Evolutionary conservation across 2,329 filamentous ascomycete species (phyloP), one percentile per base, ranked within the genome.

Genomic region (Sclerotinia subarctica): DNA sequence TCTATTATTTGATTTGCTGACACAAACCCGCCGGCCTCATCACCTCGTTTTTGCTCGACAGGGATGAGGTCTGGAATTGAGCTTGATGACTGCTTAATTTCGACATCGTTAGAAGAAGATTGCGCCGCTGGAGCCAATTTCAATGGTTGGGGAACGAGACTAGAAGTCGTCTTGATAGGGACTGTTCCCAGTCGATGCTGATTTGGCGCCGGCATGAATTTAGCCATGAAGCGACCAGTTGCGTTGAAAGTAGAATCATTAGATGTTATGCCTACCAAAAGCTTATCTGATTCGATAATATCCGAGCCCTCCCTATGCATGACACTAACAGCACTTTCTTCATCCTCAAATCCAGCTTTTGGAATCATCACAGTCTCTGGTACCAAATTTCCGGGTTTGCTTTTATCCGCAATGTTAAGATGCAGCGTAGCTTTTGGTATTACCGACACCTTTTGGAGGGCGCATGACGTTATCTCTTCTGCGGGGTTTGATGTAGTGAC

Each of bases 21-120:
- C 24, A 54, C 44, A 42, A 65, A 70, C 35, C 65, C 59, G 44
- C 51, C 52, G 10, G 32, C 15, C 24, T 63, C 53, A 24, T 35
- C 35, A 15, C 32, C 51, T 46, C 52, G 58, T 51, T 29, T 62
- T 47, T 59, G 26, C 35, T 35, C 35, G 38, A 24, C n/a, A 44
- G 49, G 26, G 15, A 47, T n/a, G 21, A 49, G 32, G 4, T 6
- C 29, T 47, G 59, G 24, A 53, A 56, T 24, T 53, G 46, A 56
- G 58, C 57, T 66, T 19, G 68, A 68, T 19, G 68, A 66, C 21
- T 58, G 24, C 53, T 73, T 69, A 15, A 70, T 35, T 10, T 57
- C 29, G 54, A 26, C 24, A 63, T 67, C 47, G 42, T n/a, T 57
- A 38, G 68, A 52, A 35, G n/a, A 11, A 67, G 29, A 10, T 38